These are phyloP conservation scores for Puccinia novopanici DNA, from an alignment of 1,284 basidiomycete species.

Conservation along the genomic window DNA sequence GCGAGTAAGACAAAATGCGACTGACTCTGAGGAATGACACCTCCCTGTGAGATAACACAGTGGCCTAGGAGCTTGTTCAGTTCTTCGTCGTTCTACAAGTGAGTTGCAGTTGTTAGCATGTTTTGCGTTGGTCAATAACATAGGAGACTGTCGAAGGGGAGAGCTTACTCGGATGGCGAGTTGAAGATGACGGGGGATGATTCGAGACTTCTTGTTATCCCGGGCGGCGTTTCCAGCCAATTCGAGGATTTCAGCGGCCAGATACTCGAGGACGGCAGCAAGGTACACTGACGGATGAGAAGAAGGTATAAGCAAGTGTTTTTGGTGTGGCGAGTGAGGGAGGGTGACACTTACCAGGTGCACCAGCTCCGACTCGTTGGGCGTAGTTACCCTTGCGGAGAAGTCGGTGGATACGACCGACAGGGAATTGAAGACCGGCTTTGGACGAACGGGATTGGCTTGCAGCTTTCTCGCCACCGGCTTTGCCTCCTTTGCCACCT, in stretches of 20 bases:
- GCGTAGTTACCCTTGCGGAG: conserved; percentile 83
- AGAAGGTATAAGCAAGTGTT: no score
- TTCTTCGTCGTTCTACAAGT: conserved; percentile 58
- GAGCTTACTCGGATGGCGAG: conserved; percentile 69
- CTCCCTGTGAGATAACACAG: conserved; percentile 86
- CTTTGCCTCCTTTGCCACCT: conserved; percentile 50
- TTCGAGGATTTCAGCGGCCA: conserved; percentile 83
- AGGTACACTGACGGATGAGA: conserved; percentile 69
- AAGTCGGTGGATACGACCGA: conserved; percentile 83
- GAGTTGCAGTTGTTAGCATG: neutral
- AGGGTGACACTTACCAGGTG: conserved; percentile 67
- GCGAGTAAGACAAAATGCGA: neutral
- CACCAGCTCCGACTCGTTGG: conserved; percentile 72
- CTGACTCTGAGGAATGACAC: conserved; percentile 70
- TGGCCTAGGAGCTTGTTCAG: conserved; percentile 75
- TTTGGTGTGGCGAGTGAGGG: no score
- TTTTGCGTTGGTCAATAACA: neutral
- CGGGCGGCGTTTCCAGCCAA: conserved; percentile 76
- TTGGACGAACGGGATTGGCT: conserved; percentile 72
- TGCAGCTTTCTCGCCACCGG: conserved; percentile 41
- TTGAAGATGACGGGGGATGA: conserved; percentile 84
- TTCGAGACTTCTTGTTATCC: conserved; percentile 81
- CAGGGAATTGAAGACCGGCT: conserved; percentile 79
- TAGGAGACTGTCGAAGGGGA: neutral
- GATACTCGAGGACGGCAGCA: conserved; percentile 79